Percentiles rank a stretch among this genome's conserved stretches.
phyloP scores from a whole-genome alignment of 83 land plant genomes.

The Thuja plicata region DNA sequence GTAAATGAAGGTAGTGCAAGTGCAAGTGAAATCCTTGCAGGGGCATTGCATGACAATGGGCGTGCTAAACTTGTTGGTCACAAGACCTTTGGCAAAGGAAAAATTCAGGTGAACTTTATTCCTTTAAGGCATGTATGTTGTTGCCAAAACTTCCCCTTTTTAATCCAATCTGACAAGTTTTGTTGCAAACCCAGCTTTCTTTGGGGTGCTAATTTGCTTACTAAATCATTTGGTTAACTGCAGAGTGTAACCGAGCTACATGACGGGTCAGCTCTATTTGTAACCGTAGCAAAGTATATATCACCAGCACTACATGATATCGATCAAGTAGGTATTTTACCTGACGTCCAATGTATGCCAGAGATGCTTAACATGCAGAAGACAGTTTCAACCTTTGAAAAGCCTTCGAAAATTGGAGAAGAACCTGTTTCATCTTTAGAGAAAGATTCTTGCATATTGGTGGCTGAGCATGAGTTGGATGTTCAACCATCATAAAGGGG shows the following conservation, averaged over 20 bases:
- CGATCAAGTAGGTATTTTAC: constrained; percentile 89
- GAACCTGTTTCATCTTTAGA: constrained; percentile 43
- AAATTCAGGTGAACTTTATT: constrained; percentile 74
- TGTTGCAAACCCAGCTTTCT: background rate
- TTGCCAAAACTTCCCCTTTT: background rate
- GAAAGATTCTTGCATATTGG: constrained; percentile 81
- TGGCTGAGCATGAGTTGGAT: constrained; percentile 85
- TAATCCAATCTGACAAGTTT: background rate
- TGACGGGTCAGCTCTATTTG: constrained; percentile 95
- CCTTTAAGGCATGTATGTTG: background rate
- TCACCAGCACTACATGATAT: constrained; percentile 96
- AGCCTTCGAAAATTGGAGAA: background rate
- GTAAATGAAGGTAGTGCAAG: constrained; percentile 99
- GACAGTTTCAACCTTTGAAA: constrained; percentile 19
- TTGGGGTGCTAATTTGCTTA: background rate
- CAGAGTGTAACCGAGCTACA: constrained; percentile 95
- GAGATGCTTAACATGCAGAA: constrained; percentile 38
- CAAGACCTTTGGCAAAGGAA: constrained; percentile 98
- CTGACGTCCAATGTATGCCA: constrained; percentile 89
- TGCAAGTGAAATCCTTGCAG: constrained; percentile 98
- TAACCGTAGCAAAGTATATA: constrained; percentile 94
- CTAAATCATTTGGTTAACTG: constrained; percentile 5
- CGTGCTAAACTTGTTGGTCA: constrained; percentile 93
- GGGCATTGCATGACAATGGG: constrained; percentile 98
- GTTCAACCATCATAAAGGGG: constrained; percentile 41